These are phyloP conservation scores for Trametes pubescens DNA, from an alignment of 1,284 basidiomycete species.

Conservation along the genomic window DNA sequence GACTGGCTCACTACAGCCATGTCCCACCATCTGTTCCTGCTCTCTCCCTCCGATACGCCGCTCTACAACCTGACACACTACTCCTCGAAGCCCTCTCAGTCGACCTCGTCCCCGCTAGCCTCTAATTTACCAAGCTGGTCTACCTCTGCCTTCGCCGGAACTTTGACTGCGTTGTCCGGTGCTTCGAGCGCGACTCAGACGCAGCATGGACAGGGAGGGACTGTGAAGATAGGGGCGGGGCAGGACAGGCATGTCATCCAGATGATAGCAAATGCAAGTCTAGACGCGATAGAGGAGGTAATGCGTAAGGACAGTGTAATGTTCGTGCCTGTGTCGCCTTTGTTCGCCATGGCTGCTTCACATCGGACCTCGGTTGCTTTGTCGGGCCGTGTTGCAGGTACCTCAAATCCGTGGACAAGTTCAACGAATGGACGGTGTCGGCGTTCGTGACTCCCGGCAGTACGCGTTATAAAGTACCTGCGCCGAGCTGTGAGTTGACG, in stretches of 20 bases:
- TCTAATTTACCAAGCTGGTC: conserved; percentile 87
- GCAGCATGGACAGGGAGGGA: conserved; percentile 62
- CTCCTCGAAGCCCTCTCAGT: conserved; percentile 73
- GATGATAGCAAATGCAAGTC: conserved; percentile 94
- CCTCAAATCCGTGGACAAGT: conserved; percentile 91
- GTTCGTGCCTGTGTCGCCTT: conserved; percentile 57
- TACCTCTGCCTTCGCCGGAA: conserved; percentile 85
- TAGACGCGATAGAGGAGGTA: conserved; percentile 92
- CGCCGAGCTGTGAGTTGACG: conserved; percentile 24
- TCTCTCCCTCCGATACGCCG: conserved; percentile 85
- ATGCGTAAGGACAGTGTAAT: conserved; percentile 87
- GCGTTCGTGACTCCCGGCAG: conserved; percentile 94
- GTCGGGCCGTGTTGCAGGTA: conserved; percentile 66
- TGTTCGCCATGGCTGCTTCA: conserved; percentile 13
- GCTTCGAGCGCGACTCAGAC: conserved; percentile 76
- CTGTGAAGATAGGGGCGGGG: conserved; percentile 69
- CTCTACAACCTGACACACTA: conserved; percentile 82
- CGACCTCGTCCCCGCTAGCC: conserved; percentile 69
- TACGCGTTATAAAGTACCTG: conserved; percentile 52
- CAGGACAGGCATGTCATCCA: conserved; percentile 94
- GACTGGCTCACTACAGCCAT: conserved; percentile 47
- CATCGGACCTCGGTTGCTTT: conserved; percentile 14
- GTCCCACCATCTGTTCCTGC: conserved; percentile 85
- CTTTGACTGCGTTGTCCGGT: conserved; percentile 83
- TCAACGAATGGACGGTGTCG: conserved; percentile 97